Evolutionary conservation across 352 stramenopile species (phyloP), one percentile per base, ranked within the genome.

Genomic region (Aphanomyces stellatus): DNA sequence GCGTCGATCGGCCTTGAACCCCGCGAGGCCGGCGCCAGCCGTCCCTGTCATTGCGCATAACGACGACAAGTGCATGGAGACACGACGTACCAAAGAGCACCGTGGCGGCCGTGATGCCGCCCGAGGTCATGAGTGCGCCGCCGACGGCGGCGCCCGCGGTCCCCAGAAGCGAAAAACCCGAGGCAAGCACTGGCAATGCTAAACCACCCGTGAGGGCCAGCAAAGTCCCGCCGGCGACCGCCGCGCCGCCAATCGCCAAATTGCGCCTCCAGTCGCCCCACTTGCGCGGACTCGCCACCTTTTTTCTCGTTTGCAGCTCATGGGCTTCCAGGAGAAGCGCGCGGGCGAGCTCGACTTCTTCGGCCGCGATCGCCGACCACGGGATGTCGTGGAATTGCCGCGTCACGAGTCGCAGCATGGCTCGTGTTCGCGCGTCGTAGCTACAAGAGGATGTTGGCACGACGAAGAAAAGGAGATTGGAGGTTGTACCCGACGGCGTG

Each of bases 191-290:
- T 5, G 85, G 82, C 5, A 78, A 78, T 0, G 78, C 83, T 0
- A 92, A 17, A 0, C 83, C 85, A 15, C 85, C 85, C 0, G 85
- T 94, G 43, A 94, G 67, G 0, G 85, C 85, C 7, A 94, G 69
- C 35, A 94, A 62, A 1, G 84, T 82, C 1, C 85, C 85, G 30
- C 85, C 85, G 0, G 83, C 81, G 19, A 94, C 75, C 2, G 83
- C 82, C 0, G 85, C 85, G 0, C 76, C 81, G 4, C 83, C 85
- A 62, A 94, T 94, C 1, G 70, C 74, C 0, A 69, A 76, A 57
- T 94, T 91, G 13, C 85, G 78, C 71, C 89, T 91, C 85, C 82
- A 91, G 70, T 94, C 84, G 72, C 77, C 85, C 7, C 88, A 57
- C 27, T 76, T 88, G 2, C 71, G 75, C 51, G 88, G 88, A 0